Percentiles rank a stretch among this genome's conserved stretches.
Evolutionary conservation across 257 asterid genomes (phyloP).

Genomic region (Nicotiana noctiflora): DNA sequence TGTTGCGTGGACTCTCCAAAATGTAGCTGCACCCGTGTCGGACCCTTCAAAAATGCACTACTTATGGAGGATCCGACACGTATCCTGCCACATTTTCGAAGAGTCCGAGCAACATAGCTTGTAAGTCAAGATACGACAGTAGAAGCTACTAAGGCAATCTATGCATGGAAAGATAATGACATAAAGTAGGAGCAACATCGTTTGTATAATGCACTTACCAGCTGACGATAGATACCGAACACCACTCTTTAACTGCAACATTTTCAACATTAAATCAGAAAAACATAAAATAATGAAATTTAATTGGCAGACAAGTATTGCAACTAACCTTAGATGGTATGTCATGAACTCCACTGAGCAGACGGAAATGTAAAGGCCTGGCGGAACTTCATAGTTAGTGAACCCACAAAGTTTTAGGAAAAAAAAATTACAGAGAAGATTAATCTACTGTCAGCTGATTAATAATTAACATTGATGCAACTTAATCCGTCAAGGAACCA

Average conservation of each 20-base stretch:
- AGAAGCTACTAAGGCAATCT: not conserved
- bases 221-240: conserved; percentile 62
- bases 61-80: too few species aligned
- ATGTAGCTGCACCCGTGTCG: too few species aligned
- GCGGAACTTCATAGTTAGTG: conserved; percentile 23
- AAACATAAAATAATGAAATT: not conserved
- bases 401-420: not conserved
- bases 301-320: conserved; percentile 5
- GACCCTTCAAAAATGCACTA: too few species aligned
- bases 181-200: conserved; percentile 6
- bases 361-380: conserved; percentile 50
- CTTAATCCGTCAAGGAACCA: not conserved
- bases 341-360: conserved; percentile 36
- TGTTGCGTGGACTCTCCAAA: too few species aligned
- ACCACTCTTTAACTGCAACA: conserved; percentile 56
- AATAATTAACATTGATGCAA: not conserved
- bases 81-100: too few species aligned
- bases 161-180: not conserved
- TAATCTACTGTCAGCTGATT: not conserved
- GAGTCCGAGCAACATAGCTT: too few species aligned
- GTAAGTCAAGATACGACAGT: not conserved
- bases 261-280: conserved; percentile 25
- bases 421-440: conserved; percentile 4
- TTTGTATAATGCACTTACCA: conserved; percentile 40
- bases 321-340: conserved; percentile 57